A percentile compares a stretch with the other conserved stretches of the same genome.
phyloP scores from a whole-genome alignment of 129 eudicot genomes.

The Artemisia tridentata region DNA sequence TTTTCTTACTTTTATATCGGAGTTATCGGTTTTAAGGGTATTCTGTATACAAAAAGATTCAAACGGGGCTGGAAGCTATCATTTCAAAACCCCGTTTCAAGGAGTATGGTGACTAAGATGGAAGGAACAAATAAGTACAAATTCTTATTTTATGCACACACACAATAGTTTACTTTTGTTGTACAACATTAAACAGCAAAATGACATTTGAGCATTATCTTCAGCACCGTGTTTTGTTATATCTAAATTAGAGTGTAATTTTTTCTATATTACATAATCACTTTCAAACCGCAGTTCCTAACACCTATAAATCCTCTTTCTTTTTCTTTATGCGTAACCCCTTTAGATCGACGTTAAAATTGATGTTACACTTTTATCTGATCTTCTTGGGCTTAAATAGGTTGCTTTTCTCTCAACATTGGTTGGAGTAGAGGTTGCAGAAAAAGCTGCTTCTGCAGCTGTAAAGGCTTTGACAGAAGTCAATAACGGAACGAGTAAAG shows the following conservation, averaged over 20 bases:
- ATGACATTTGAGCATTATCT: neutral
- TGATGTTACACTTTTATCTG: conserved; percentile 8
- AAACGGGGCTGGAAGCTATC: no score
- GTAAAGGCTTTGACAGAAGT: conserved; percentile 61
- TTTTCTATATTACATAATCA: neutral
- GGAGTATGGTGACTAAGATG: no score
- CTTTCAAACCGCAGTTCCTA: neutral
- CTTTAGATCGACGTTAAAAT: neutral
- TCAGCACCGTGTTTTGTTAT: neutral
- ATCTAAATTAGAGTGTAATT: neutral
- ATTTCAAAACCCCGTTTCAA: no score
- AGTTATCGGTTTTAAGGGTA: no score
- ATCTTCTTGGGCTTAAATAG: conserved; percentile 35
- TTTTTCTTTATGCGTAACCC: neutral
- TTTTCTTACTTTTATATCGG: no score
- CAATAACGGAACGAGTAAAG: conserved; percentile 34
- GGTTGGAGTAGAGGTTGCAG: conserved; percentile 89
- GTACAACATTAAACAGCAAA: no score
- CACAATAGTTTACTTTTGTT: no score
- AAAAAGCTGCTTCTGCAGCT: conserved; percentile 85
- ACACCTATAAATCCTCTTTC: neutral
- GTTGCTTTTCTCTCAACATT: conserved; percentile 89
- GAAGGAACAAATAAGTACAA: no score
- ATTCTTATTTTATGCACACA: no score
- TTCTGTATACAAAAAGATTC: no score